phyloP scores from a whole-genome alignment of 129 eudicot species.

The Sambucus nigra region DNA sequence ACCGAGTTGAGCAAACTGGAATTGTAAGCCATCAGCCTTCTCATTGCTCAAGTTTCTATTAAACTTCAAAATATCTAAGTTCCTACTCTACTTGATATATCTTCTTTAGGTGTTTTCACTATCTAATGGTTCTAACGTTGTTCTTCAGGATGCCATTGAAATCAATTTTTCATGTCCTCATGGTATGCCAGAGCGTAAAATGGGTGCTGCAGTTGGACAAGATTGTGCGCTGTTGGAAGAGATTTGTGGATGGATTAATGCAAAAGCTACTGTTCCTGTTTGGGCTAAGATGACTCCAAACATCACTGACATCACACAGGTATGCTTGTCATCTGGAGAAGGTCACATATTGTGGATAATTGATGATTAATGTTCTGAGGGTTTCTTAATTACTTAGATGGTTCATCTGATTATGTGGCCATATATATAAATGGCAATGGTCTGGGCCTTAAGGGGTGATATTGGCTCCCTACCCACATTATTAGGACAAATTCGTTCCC shows the following conservation, averaged over 20 bases:
- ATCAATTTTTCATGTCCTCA: conserved; percentile 94
- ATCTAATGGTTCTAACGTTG: neutral
- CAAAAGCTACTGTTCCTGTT: conserved; percentile 88
- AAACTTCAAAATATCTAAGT: conserved; percentile 1
- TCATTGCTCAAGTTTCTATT: conserved; percentile 2
- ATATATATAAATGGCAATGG: no score
- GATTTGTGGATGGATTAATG: conserved; percentile 91
- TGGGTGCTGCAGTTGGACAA: conserved; percentile 99
- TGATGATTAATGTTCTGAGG: no score
- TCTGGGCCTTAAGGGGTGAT: no score
- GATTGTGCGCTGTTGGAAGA: conserved; percentile 91
- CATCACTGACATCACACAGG: conserved; percentile 86
- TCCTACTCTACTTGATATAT: neutral
- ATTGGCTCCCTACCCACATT: no score
- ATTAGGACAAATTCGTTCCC: no score
- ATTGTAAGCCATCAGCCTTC: conserved; percentile 41
- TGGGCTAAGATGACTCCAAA: conserved; percentile 99
- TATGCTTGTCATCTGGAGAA: conserved; percentile 9
- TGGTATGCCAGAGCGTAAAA: conserved; percentile 95
- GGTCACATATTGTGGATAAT: no score
- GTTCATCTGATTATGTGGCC: no score
- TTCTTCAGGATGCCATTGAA: conserved; percentile 77
- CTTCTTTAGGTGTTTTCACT: conserved; percentile 1
- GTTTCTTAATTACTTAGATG: no score
- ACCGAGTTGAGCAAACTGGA: conserved; percentile 92